These are phyloP conservation scores for Artemisia tridentata DNA, from an alignment of 129 eudicot genomes.

Conservation along the genomic window DNA sequence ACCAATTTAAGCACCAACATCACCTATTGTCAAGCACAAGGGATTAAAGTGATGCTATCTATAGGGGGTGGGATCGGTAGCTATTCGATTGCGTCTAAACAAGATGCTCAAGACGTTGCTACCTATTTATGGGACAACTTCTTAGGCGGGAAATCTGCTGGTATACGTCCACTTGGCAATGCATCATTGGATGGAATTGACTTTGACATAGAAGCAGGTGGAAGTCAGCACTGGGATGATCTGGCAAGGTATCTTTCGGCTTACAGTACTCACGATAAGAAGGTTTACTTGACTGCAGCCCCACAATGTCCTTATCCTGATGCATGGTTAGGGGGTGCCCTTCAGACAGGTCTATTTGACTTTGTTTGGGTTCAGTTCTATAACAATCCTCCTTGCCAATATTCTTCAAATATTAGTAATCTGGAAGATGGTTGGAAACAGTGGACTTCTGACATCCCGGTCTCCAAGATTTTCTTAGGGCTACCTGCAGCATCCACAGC, in stretches of 20 bases:
- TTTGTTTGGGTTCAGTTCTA: constrained; percentile 36
- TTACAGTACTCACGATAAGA: constrained; percentile 18
- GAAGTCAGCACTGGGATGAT: constrained; percentile 31
- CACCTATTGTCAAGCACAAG: constrained; percentile 30
- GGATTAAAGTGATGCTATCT: constrained; percentile 40
- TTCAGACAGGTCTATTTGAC: constrained; percentile 29
- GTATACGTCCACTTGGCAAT: constrained; percentile 35
- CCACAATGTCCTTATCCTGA: constrained; percentile 48
- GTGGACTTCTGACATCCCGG: constrained; percentile 32
- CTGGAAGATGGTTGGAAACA: constrained; percentile 35
- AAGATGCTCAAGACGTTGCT: constrained; percentile 31
- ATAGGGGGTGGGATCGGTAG: constrained; percentile 38
- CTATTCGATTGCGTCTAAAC: constrained; percentile 31
- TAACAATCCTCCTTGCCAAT: constrained; percentile 33
- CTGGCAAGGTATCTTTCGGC: constrained; percentile 33
- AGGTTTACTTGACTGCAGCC: constrained; percentile 43
- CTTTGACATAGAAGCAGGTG: constrained; percentile 42
- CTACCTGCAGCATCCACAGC: constrained; percentile 28
- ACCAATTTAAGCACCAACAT: constrained; percentile 25
- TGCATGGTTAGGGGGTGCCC: constrained; percentile 31
- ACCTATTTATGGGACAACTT: constrained; percentile 35
- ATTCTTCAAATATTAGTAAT: constrained; percentile 21
- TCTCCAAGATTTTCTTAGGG: constrained; percentile 26
- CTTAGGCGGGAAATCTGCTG: constrained; percentile 28
- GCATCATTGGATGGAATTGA: constrained; percentile 41